Conservation (phyloP, 164 flowering plant species). For the Buxus sempervirens region DNA sequence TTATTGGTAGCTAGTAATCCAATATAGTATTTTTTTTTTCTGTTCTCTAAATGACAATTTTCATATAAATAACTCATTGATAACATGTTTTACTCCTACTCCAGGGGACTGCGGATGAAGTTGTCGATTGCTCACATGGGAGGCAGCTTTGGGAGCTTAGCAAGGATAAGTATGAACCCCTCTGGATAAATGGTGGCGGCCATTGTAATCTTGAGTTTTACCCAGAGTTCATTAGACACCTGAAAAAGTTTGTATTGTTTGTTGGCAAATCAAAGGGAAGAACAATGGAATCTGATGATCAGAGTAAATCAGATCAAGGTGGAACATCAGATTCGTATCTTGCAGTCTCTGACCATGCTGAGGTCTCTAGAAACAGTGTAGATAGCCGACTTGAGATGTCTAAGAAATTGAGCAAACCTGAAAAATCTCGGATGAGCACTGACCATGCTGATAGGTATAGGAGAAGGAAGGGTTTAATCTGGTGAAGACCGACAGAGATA, state of each 20-base stretch:
- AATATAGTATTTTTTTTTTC: too few species aligned
- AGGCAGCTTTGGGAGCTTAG: slow-evolving; percentile 84
- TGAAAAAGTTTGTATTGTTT: slow-evolving; percentile 68
- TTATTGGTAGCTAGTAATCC: background rate
- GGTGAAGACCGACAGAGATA: slow-evolving; percentile 31
- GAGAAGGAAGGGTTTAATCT: slow-evolving; percentile 56
- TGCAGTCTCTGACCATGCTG: slow-evolving; percentile 43
- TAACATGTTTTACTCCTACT: background rate
- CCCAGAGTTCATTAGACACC: slow-evolving; percentile 80
- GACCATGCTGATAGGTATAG: slow-evolving; percentile 70
- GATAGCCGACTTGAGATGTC: slow-evolving; percentile 84
- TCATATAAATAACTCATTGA: background rate
- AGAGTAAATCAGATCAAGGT: slow-evolving; percentile 41
- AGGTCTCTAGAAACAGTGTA: slow-evolving; percentile 74
- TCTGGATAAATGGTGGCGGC: slow-evolving; percentile 92
- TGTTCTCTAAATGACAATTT: background rate
- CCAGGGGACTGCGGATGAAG: slow-evolving; percentile 93
- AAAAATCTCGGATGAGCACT: slow-evolving; percentile 80
- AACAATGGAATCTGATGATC: slow-evolving; percentile 30
- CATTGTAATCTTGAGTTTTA: slow-evolving; percentile 92
- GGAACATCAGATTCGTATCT: slow-evolving; percentile 39
- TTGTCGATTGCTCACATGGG: slow-evolving; percentile 89
- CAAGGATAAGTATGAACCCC: slow-evolving; percentile 80
- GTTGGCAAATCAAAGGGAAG: slow-evolving; percentile 56
- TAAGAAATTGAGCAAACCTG: slow-evolving; percentile 65